Base-by-base conservation (phyloP, 805 yeast species). In the Saccharomycodes ludwigii region DNA sequence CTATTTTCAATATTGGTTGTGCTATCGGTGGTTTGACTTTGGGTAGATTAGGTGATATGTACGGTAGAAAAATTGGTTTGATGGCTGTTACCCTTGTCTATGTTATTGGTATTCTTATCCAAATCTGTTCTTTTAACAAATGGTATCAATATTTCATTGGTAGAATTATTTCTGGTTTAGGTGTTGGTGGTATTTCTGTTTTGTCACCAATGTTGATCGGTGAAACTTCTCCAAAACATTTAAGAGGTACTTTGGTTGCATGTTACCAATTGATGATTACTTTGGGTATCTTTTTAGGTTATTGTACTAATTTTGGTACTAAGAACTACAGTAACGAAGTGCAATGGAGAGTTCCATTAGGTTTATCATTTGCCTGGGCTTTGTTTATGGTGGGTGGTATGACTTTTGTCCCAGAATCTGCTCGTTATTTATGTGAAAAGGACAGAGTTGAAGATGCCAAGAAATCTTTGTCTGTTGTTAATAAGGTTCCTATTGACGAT, bases 111-210 rank as follows among this genome's bases (percentile, higher is more conserved):
- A 68, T 76, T 34, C 53, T 73, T 33, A 68, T 77, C 39, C 83
- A 76, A 56, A 76, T 77, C 37, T 64, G 78, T n/a, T 51, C 59
- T 12, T 36, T 46, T 19, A 39, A 54, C 41, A 61, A 66, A 35
- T 77, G 85, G 85, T 75, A 72, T 56, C 85, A 77, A 56, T 69
- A 71, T 49, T 68, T 73, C 45, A 65, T 77, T 40, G 85, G 85
- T 32, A 65, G 85, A 59, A 69, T 50, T 30, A 47, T 65, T 65
- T 71, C 82, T 18, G 94, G 94, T 36, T 43, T 78, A 8, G 81
- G 82, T 36, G 83, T 82, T 38, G 94, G 94, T 43, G 71, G 73
- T 38, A 65, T 80, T 24, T 73, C 86, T 23, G 83, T 85, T 27
- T 64, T 77, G 36, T 80, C 78, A 21, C 86, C 93, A 31, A 58